Base-by-base conservation (phyloP, 1,284 basidiomycete species). In the Wolfiporia cocos region DNA sequence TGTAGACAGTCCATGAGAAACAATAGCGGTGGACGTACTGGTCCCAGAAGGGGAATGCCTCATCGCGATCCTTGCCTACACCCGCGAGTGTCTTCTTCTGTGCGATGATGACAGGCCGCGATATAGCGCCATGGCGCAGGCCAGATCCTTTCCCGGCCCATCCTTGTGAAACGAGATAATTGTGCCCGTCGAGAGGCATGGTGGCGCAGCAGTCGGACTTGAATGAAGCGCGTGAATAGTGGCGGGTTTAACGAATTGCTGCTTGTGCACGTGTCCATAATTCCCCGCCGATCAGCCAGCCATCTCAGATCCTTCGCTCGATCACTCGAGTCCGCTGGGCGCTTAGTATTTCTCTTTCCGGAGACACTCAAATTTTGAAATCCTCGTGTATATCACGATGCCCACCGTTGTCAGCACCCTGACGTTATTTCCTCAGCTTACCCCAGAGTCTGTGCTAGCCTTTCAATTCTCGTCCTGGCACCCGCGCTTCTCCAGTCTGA, bases 41-140 rank as follows among this genome's bases (percentile, higher is more conserved):
- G 62, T 96, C 92, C 92, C 92, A 96, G 76, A 95, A 96, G 36
- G 90, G 89, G 58, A 93, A 92, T 0, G 89, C 88, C 52, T 92
- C 91, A 58, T 94, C 92, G 48, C 92, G 74, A 62, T 95, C 91
- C 61, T 90, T 92, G 42, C 92, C 92, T 41, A 96, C 66, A 1
- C 92, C 92, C 14, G 77, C 66, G 17, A 94, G 69, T 4, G 74
- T 87, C 68, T 85, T 88, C 71, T 95, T 95, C 62, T 88, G 86
- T 1, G 83, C 73, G 29, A 93, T 78, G 2, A 82, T 72, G 35
- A 96, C 66, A 2, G 92, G 92, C 15, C 79, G 74, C 17, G 68
- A 64, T 34, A 86, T 78, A 17, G 84, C 76, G 3, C 81, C 85
- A 23, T 77, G 64, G 21, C 84, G 76, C 23, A 89, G 75, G 15